Evolutionary conservation across 176 grass and related monocot genomes (phyloP).

Genomic region (Typha latifolia): DNA sequence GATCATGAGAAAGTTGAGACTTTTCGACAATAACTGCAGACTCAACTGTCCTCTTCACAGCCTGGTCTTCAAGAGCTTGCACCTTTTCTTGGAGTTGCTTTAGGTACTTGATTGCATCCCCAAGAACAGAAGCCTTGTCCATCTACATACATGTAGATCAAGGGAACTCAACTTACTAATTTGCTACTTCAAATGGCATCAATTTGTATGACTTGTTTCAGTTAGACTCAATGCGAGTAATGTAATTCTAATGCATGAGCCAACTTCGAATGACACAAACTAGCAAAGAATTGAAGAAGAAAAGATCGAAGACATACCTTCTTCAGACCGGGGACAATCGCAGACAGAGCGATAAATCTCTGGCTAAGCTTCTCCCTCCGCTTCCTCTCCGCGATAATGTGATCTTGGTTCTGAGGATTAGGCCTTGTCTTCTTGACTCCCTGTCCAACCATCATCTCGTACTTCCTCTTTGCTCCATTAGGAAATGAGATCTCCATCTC

Average conservation of each 20-base stretch:
- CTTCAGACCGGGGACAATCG: slow-evolving; percentile 84
- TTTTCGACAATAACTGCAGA: slow-evolving; percentile 74
- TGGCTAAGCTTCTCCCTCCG: slow-evolving; percentile 95
- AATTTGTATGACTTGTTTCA: too few relatives aligned
- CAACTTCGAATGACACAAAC: background rate
- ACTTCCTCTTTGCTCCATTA: slow-evolving; percentile 43
- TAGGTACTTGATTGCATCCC: slow-evolving; percentile 97
- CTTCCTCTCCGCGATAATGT: slow-evolving; percentile 84
- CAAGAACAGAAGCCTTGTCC: slow-evolving; percentile 98
- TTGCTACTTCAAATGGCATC: background rate
- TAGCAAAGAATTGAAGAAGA: background rate
- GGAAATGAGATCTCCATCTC: slow-evolving; percentile 31
- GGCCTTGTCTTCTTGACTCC: slow-evolving; percentile 6
- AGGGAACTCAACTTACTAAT: slow-evolving; percentile 4
- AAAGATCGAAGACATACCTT: slow-evolving; percentile 35
- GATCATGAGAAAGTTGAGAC: slow-evolving; percentile 48
- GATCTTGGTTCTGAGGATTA: slow-evolving; percentile 57
- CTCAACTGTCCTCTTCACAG: slow-evolving; percentile 56
- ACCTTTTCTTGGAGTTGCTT: slow-evolving; percentile 86
- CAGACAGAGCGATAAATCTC: slow-evolving; percentile 90
- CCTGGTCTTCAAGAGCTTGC: slow-evolving; percentile 48
- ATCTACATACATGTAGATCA: slow-evolving; percentile 32
- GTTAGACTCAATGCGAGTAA: too few relatives aligned
- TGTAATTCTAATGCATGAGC: too few relatives aligned
- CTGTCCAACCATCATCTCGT: slow-evolving; percentile 34